Conservation (phyloP, 805 yeast genomes). For the Candida montana region DNA sequence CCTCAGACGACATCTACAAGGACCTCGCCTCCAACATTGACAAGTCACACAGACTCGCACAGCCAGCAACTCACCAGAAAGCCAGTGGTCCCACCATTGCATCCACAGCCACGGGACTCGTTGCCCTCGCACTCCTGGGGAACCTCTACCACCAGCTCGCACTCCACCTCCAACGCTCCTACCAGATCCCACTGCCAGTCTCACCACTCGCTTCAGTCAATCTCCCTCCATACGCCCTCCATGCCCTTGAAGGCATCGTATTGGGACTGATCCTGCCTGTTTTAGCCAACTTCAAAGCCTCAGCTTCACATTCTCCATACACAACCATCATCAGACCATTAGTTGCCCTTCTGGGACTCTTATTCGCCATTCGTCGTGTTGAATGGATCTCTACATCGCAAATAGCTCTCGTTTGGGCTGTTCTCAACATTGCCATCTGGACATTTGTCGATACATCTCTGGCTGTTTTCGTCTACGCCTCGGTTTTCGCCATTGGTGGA, state of each 20-base stretch:
- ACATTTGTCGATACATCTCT: conserved; percentile 47
- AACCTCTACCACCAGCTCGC: conserved; percentile 7
- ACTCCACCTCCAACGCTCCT: not conserved
- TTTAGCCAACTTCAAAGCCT: conserved; percentile 21
- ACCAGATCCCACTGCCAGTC: not conserved
- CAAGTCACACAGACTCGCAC: conserved; percentile 3
- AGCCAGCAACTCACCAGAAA: conserved; percentile 1
- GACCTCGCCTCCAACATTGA: conserved; percentile 7
- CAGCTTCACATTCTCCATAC: not conserved
- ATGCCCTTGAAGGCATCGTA: conserved; percentile 49
- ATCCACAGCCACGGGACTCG: not conserved
- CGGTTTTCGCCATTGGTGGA: conserved; percentile 38
- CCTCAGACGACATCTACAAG: conserved; percentile 7
- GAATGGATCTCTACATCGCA: conserved; percentile 67
- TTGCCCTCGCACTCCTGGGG: conserved; percentile 2
- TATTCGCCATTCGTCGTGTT: conserved; percentile 62
- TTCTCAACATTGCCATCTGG: conserved; percentile 65
- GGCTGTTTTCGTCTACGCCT: not conserved
- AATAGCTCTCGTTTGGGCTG: conserved; percentile 57
- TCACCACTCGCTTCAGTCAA: too few relatives aligned
- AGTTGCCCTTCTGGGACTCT: conserved; percentile 64
- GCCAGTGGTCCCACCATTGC: not conserved
- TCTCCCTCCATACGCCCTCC: conserved; percentile 7
- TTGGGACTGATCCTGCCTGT: conserved; percentile 53
- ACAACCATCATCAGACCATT: conserved; percentile 32